phyloP scores from a whole-genome alignment of 129 eudicot species.

The Helianthus tuberosus region DNA sequence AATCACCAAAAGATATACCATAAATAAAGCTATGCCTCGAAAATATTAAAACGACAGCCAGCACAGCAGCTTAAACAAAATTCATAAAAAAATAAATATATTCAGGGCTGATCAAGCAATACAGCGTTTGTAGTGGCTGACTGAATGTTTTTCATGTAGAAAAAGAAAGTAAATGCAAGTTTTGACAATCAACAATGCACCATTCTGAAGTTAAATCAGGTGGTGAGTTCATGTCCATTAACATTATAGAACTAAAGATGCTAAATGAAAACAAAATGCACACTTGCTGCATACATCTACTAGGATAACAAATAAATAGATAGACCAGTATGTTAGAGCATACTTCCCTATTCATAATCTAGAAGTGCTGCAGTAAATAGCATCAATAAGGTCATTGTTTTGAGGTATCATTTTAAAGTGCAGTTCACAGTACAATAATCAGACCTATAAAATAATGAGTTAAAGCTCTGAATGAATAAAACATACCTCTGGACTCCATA shows the following conservation, averaged over 20 bases:
- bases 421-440: not conserved
- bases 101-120: constrained; percentile 7
- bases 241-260: not conserved
- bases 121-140: not conserved
- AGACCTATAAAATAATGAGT: not conserved
- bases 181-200: not conserved
- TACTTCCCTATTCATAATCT: constrained; percentile 15
- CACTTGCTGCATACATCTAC: constrained; percentile 14
- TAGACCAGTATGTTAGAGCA: not conserved
- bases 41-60: constrained; percentile 7
- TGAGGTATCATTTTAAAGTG: not conserved
- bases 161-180: not conserved
- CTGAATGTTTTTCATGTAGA: not conserved
- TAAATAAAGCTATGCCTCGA: not conserved
- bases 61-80: constrained; percentile 8
- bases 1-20: not conserved
- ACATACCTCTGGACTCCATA: constrained; percentile 99
- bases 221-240: not conserved
- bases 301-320: not conserved
- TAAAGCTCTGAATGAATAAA: constrained; percentile 21
- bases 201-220: not conserved
- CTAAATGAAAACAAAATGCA: constrained; percentile 7
- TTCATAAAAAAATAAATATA: not conserved
- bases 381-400: constrained; percentile 12
- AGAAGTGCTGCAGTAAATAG: not conserved